Base-by-base conservation (phyloP, 148 eudicot species). In the Selenicereus undatus region DNA sequence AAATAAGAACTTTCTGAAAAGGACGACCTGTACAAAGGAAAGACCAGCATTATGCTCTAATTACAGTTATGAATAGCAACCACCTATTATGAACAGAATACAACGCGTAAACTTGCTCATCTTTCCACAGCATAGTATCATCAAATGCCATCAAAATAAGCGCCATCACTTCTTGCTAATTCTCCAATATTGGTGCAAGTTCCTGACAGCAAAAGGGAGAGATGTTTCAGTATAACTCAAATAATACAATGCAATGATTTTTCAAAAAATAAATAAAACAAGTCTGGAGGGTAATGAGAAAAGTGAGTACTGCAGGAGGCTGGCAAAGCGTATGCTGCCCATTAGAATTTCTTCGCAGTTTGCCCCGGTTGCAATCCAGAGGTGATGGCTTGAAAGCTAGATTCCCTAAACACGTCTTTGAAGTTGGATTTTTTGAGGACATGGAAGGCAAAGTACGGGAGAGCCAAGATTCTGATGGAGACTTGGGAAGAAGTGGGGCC, bases 381-480 rank as follows among this genome's bases (percentile, higher is more conserved):
- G 83, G 78, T 22, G 86, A 82, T 71, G 80, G 50, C 68, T 82
- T 89, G 60, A 81, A 76, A 81, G 82, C 71, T 13, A 35, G 82
- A 71, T 85, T 83, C 30, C 76, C 80, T 12, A 71, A 76, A 85
- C 78, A 74, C 45, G 89, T 74, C 81, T 74, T 89, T 35, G 86
- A 81, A 79, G 76, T 74, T 26, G 85, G 30, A 62, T 83, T 84
- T 79, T 83, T 93, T 0, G 91, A 71, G 26, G 90, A 60, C 64
- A 93, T 71, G n/a, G 96, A 82, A 79, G 97, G 93, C 86, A 96
- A 85, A 24, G 98, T 90, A 60, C 95, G 99, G 42, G 88, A 85
- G 56, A 96, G 99, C 99, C 98, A 96, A 20, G 98, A 96, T 82
- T 96, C 99, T 5, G 98, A 91, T 65, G 99, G 99, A 80, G 97